A percentile compares a stretch with the other conserved stretches of the same genome.
Conservation (phyloP, 805 yeast species). For the Myxozyma vanderwaltii region DNA sequence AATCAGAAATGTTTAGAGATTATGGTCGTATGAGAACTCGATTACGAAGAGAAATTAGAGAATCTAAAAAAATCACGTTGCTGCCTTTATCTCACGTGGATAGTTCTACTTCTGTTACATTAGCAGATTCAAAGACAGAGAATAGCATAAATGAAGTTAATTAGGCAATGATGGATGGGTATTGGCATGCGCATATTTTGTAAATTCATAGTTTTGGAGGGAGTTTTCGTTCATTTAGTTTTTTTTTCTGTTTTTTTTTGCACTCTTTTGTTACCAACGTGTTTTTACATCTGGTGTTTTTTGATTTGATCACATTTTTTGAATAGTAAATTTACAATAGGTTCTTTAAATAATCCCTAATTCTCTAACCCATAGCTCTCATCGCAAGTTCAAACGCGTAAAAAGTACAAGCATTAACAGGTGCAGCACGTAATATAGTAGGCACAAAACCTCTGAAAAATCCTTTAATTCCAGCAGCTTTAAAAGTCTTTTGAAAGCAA, state of each 20-base stretch:
- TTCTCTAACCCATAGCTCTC: slow-evolving; percentile 49
- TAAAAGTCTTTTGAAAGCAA: slow-evolving; percentile 58
- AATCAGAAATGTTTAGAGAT: background rate
- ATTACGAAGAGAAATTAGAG: background rate
- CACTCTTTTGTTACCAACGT: too few species aligned
- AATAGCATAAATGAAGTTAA: too few species aligned
- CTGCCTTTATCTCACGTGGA: too few species aligned
- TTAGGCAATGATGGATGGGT: too few species aligned
- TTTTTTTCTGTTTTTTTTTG: too few species aligned
- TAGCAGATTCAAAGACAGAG: too few species aligned
- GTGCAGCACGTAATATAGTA: slow-evolving; percentile 93
- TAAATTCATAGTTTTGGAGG: too few species aligned
- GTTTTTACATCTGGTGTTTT: background rate
- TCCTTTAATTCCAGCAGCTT: slow-evolving; percentile 68
- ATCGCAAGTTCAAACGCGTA: slow-evolving; percentile 89
- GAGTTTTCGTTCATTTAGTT: too few species aligned
- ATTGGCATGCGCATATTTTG: background rate
- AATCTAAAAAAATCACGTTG: too few species aligned
- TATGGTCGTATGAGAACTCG: background rate
- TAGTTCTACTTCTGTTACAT: too few species aligned
- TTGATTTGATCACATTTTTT: background rate
- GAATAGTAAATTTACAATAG: background rate
- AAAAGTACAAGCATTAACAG: slow-evolving; percentile 97
- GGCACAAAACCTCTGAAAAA: slow-evolving; percentile 91
- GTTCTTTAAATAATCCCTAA: background rate